Evolutionary conservation across 192 early-diverging fungal genomes (phyloP), one percentile per base, ranked within the genome.

Genomic region (Podila epicladia): DNA sequence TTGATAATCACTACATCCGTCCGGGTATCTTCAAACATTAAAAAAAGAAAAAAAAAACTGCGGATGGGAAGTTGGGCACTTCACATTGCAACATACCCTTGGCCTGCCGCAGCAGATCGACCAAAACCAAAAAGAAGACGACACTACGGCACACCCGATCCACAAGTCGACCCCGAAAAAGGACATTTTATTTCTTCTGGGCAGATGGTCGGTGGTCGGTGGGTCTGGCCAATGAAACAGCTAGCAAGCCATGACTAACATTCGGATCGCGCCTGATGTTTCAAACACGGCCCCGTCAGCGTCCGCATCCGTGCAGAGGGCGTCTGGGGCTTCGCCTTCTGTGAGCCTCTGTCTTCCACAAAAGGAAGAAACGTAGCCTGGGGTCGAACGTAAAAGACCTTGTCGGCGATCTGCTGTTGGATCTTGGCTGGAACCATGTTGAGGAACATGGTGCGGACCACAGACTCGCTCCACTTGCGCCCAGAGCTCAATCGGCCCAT

Each of bases 401-500:
- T 77, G 45, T 77, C 75, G 31, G 65, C 15, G 17, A 77, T 71
- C 0, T 68, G 37, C 58, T 77, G 64, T 38, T 77, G 75, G 0
- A 77, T 38, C 29, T 71, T 71, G 11, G 20, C 31, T 20, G 75
- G 75, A 2, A 77, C 12, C 15, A 77, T 66, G 64, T 77, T 77
- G n/a, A 77, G 41, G 35, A 77, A 77, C 75, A 77, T 77, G 35
- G 45, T 53, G 50, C 75, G 64, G 29, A 59, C 31, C 17, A 77
- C 26, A 0, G 69, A n/a, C 37, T 77, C 75, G 22, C 68, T 71
- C 75, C 75, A 77, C 55, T 66, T 71, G 50, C 70, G 75, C 8
- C 75, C 75, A 15, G 68, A 63, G 38, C 69, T 71, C 15, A 71
- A 35, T 48, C 69, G 68, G n/a, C 75, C 75, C 75, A 77, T 77